Evolutionary conservation across 371 early-diverging fungal genomes (phyloP), one percentile per base, ranked within the genome.

Genomic region (Smittium mucronatum): DNA sequence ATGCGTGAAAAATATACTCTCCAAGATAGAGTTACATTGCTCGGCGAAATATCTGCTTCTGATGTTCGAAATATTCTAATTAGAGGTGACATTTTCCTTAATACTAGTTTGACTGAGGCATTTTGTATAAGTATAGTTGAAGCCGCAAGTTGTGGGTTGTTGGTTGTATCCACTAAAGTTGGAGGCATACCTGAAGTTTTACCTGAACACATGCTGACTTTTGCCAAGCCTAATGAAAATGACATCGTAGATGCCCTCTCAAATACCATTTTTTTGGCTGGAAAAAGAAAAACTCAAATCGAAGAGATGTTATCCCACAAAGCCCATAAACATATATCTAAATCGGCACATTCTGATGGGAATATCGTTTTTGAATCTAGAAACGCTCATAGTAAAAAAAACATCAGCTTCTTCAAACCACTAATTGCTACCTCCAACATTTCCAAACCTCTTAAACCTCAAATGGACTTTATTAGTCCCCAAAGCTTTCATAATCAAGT

Each of bases 61-160:
- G 81, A 94, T 71, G 93, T 99, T 1, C 85, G 93, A 16, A 83
- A 89, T 67, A 93, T 93, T 15, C 78, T 99, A 34, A 88, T 93
- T n/a, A 89, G 91, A 68, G 97, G 98, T 30, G 88, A 98, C 70
- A 95, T 99, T 11, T 99, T 99, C 74, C 81, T 99, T 36, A 99
- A 99, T 76, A 97, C 99, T 21, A 95, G 96, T 60, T 82, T 99
- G 74, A 99, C 99, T 0, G 99, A 99, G 73, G 98, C 99, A 1
- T 99, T 99, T 75, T 98, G 99, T 78, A 98, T 99, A 69, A 94
- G 95, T 15, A 97, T 99, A 66, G 92, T 99, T 26, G 99, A 99
- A 80, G 99, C 99, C 15, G 98, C 98, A 1, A 89, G 93, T 67
- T 98, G 96, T 71, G 93, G 96, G 16, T 81, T 98, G 36, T 80